These are phyloP conservation scores for Hypocreales sp. DNA, from an alignment of 2,329 filamentous ascomycete genomes.

Conservation along the genomic window DNA sequence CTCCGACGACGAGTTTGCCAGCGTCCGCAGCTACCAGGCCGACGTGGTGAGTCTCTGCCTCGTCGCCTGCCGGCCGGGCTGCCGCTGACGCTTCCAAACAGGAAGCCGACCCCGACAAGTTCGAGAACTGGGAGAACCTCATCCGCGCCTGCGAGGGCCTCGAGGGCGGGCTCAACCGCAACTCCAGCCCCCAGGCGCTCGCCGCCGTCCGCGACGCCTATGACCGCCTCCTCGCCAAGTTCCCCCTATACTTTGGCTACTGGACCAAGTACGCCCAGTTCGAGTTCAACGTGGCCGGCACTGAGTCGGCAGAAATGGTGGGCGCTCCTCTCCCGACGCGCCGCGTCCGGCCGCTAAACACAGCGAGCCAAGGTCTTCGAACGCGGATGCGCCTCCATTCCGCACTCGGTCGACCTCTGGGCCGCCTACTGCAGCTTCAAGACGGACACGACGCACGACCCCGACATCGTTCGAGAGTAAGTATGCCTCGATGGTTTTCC, in stretches of 20 bases:
- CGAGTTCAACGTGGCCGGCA: constrained; percentile 92
- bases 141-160: constrained; percentile 68
- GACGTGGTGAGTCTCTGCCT: constrained; percentile 51
- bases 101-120: constrained; percentile 69
- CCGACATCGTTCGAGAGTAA: constrained; percentile 98
- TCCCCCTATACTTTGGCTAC: constrained; percentile 90
- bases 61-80: not conserved
- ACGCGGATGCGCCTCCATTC: constrained; percentile 82
- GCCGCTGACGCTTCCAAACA: constrained; percentile 12
- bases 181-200: constrained; percentile 89
- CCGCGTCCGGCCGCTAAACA: too few relatives aligned
- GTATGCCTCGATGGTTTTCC: constrained; percentile 52
- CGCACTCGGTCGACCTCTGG: constrained; percentile 92
- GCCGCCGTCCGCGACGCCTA: constrained; percentile 75
- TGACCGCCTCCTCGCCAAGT: constrained; percentile 86
- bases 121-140: constrained; percentile 89
- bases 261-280: constrained; percentile 99
- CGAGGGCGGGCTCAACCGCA: constrained; percentile 88
- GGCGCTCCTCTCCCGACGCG: constrained; percentile 11
- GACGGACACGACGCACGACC: constrained; percentile 89
- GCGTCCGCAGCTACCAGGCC: constrained; percentile 62
- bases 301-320: constrained; percentile 95
- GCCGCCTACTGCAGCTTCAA: constrained; percentile 96
- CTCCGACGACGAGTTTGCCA: constrained; percentile 66
- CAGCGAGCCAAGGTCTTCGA: constrained; percentile 92